Conservation (phyloP, 73 alveolate genomes). For the Effrenium voratum region DNA sequence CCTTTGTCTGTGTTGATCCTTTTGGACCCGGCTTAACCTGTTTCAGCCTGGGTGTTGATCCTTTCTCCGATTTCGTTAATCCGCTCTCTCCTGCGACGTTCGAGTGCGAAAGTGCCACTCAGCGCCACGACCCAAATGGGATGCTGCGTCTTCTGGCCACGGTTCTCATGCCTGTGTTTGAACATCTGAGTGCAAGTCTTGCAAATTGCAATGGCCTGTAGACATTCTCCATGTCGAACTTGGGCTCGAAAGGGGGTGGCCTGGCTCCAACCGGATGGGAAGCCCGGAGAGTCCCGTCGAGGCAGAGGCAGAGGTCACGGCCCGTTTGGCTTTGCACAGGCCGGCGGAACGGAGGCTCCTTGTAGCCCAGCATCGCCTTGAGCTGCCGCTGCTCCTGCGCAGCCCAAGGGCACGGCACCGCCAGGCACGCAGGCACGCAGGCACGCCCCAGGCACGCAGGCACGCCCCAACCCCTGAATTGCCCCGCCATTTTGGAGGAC, state of each 20-base stretch:
- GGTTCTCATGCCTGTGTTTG: conserved; percentile 44
- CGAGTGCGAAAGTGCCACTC: too few species aligned
- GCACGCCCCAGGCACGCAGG: not conserved
- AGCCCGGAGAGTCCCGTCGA: not conserved
- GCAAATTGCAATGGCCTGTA: conserved; percentile 1
- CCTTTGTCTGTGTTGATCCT: too few species aligned
- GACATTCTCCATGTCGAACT: conserved; percentile 61
- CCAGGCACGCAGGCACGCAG: not conserved
- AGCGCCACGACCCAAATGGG: conserved; percentile 67
- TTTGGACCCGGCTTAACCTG: too few species aligned
- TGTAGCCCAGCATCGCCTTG: conserved; percentile 93
- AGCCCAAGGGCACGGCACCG: not conserved
- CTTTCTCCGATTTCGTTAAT: too few species aligned
- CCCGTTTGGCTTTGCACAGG: not conserved
- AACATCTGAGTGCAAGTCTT: not conserved
- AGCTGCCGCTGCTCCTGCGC: conserved; percentile 67
- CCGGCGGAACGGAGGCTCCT: conserved; percentile 78
- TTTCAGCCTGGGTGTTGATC: too few species aligned
- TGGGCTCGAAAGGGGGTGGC: conserved; percentile 93
- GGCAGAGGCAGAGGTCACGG: not conserved
- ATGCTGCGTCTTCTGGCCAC: conserved; percentile 93
- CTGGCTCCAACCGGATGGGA: not conserved
- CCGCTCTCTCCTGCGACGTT: too few species aligned
- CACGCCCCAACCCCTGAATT: not conserved
- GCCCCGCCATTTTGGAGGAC: conserved; percentile 59